A percentile compares a stretch with the other conserved stretches of the same genome.
These are phyloP conservation scores for Diaporthe velutina DNA, from an alignment of 2,329 filamentous ascomycete genomes.

Conservation along the genomic window DNA sequence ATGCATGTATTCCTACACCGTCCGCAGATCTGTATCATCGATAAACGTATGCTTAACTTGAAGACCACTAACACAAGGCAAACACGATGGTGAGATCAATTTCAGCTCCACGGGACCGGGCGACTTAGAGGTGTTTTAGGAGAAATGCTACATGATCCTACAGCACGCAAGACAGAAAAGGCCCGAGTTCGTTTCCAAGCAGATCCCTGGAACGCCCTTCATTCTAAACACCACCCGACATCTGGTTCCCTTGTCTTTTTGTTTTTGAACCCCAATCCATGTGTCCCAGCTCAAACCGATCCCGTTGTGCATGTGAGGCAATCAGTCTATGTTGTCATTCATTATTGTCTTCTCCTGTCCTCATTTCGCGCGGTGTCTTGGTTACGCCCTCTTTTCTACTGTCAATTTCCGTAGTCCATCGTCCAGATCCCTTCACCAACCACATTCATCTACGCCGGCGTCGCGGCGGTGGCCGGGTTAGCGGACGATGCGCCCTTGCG, in stretches of 20 bases:
- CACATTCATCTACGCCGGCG: neutral
- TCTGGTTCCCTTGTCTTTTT: neutral
- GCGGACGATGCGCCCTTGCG: constrained; percentile 26
- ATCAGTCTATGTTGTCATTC: constrained; percentile 24
- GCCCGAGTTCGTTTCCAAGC: neutral
- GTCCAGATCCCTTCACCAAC: neutral
- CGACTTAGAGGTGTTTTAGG: neutral
- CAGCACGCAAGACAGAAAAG: neutral
- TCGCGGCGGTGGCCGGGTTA: constrained; percentile 1
- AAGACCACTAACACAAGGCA: too few species aligned
- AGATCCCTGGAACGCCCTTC: constrained; percentile 20
- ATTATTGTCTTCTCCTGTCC: neutral
- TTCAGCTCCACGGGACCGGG: neutral
- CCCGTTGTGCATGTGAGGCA: neutral
- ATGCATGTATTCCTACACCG: neutral
- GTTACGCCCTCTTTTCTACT: neutral
- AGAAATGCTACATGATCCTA: neutral
- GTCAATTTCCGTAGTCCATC: neutral
- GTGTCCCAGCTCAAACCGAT: neutral
- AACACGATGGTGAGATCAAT: neutral
- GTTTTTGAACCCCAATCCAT: neutral
- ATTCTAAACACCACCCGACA: constrained; percentile 5
- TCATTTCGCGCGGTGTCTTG: neutral
- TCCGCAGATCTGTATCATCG: neutral
- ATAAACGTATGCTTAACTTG: neutral